phyloP scores from a whole-genome alignment of 176 grass and related monocot genomes.

The Triticum turgidum region DNA sequence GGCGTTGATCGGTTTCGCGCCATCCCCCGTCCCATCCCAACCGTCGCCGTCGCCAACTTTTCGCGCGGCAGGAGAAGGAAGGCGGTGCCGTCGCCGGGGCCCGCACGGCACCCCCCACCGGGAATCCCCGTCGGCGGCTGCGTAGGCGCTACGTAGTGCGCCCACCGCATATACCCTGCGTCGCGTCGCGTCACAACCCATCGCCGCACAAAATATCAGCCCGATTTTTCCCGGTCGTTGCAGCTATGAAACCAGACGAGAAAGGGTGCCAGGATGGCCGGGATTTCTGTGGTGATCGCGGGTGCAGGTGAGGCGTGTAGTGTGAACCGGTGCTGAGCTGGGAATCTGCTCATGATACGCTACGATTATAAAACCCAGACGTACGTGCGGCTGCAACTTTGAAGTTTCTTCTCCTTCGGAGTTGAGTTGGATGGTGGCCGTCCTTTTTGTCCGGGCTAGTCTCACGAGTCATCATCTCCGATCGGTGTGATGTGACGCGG shows the following conservation, averaged over 20 bases:
- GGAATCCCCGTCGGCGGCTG: no score
- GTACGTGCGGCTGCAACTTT: not conserved
- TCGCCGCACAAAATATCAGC: not conserved
- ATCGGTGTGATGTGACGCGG: not conserved
- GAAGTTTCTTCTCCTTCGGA: not conserved
- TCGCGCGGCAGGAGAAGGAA: no score
- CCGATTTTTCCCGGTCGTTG: not conserved
- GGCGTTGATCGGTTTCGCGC: no score
- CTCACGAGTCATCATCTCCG: not conserved
- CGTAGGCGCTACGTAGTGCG: no score
- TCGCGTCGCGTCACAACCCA: not conserved
- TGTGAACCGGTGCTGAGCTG: slow-evolving; percentile 23
- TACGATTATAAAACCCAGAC: not conserved
- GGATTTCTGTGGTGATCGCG: not conserved
- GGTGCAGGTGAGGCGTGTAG: not conserved
- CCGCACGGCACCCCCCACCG: no score
- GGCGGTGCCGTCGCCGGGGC: no score
- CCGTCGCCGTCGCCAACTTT: no score
- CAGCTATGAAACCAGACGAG: not conserved
- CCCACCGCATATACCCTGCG: not conserved
- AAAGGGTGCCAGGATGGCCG: not conserved
- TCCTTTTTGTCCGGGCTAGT: not conserved
- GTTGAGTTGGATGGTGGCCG: not conserved
- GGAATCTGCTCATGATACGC: slow-evolving; percentile 19
- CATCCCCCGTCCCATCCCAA: no score